Percentiles rank a stretch among this genome's conserved stretches.
Conservation (phyloP, 345 rosid species). For the Gossypium sturtianum region DNA sequence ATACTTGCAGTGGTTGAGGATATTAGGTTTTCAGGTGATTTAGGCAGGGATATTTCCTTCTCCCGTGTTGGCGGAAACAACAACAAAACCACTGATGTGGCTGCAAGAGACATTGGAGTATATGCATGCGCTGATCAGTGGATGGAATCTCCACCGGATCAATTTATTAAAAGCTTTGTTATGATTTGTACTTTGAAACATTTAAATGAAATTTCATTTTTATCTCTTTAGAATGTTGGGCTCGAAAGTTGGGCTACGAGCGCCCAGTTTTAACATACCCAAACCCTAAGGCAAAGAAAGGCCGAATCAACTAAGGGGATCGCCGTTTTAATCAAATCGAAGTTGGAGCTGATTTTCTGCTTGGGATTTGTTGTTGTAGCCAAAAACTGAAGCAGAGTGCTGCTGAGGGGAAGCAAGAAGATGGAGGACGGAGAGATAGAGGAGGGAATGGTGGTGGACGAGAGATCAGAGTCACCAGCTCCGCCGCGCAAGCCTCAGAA, state of each 20-base stretch:
- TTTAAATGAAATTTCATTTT: no score
- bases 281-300: neutral
- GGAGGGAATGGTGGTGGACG: conserved; percentile 52
- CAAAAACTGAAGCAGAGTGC: conserved; percentile 7
- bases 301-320: neutral
- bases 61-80: no score
- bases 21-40: no score
- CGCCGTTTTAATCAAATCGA: neutral
- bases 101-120: no score
- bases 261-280: neutral
- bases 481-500: conserved; percentile 33
- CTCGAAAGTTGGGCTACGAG: neutral
- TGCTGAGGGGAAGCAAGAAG: neutral
- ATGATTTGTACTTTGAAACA: no score
- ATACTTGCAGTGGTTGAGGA: no score
- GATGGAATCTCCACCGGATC: no score
- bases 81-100: no score
- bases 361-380: neutral
- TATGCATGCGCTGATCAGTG: no score
- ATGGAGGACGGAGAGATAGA: conserved; percentile 99
- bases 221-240: no score
- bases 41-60: no score
- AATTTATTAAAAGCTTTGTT: no score
- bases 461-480: conserved; percentile 12
- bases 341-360: neutral